These are phyloP conservation scores for Tuber melanosporum DNA, from an alignment of 495 filamentous ascomycete species.

Conservation along the genomic window DNA sequence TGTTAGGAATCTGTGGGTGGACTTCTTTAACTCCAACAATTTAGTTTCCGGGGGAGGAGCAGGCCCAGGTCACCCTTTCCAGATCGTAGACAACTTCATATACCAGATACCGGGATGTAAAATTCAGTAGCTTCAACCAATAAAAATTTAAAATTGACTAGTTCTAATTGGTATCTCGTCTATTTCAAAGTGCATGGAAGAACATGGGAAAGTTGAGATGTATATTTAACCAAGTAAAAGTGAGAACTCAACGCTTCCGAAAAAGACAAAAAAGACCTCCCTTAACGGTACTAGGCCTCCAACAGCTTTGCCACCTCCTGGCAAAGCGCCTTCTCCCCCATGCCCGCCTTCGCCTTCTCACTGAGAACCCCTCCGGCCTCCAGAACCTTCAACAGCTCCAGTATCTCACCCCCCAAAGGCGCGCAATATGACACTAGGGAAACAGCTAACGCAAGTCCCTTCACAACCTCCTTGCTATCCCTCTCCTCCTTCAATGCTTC, in stretches of 20 bases:
- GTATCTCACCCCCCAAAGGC: constrained; percentile 60
- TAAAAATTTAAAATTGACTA: background rate
- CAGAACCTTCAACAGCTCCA: constrained; percentile 47
- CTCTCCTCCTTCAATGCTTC: constrained; percentile 67
- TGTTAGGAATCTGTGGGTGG: background rate
- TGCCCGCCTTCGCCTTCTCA: constrained; percentile 8
- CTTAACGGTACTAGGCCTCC: constrained; percentile 8
- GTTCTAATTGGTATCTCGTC: background rate
- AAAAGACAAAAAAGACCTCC: background rate
- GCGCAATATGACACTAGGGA: constrained; percentile 67
- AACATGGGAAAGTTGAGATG: background rate
- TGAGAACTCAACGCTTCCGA: background rate
- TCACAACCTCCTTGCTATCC: constrained; percentile 61
- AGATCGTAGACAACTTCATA: background rate
- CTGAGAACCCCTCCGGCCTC: constrained; percentile 24
- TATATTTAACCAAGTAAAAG: background rate
- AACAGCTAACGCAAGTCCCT: constrained; percentile 64
- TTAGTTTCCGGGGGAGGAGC: background rate
- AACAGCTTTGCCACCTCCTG: constrained; percentile 28
- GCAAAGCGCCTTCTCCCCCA: constrained; percentile 31
- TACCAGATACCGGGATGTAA: background rate
- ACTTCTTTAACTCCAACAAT: background rate
- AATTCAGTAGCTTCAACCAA: background rate
- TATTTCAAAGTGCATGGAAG: background rate
- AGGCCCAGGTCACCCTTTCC: background rate